These are phyloP conservation scores for Coccomyxa subellipsoidea DNA, from an alignment of 163 green algal species.

Conservation along the genomic window DNA sequence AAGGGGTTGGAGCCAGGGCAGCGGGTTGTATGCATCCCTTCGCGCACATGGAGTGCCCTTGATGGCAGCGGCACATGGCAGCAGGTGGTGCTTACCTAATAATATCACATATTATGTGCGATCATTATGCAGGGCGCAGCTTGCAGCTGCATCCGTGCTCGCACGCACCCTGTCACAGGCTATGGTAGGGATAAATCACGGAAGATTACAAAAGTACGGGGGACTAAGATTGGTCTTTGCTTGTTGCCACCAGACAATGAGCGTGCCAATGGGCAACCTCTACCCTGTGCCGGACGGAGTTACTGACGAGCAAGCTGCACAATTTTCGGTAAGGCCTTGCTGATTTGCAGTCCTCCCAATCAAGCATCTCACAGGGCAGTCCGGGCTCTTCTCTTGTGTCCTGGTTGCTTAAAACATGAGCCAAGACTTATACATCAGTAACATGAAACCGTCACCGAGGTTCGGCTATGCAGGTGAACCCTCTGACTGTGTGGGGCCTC, in stretches of 20 bases:
- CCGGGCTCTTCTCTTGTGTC: too few relatives aligned
- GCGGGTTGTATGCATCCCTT: not conserved
- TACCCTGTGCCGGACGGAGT: conserved; percentile 1
- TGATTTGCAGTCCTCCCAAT: too few relatives aligned
- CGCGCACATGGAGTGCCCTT: not conserved
- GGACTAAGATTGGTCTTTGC: not conserved
- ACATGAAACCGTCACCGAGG: too few relatives aligned
- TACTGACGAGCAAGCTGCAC: not conserved
- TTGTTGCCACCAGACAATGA: not conserved
- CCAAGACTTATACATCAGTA: too few relatives aligned
- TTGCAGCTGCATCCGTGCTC: too few relatives aligned
- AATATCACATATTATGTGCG: not conserved
- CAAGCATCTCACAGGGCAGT: not conserved
- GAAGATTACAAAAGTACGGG: too few relatives aligned
- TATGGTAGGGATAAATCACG: too few relatives aligned
- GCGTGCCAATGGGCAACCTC: not conserved
- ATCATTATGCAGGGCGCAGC: not conserved
- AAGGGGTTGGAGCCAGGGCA: not conserved
- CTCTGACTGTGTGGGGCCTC: not conserved
- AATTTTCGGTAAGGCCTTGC: conserved; percentile 4
- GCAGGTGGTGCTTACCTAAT: not conserved
- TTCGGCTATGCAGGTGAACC: not conserved
- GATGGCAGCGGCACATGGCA: not conserved
- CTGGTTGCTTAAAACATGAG: too few relatives aligned
- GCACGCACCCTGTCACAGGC: too few relatives aligned